Evolutionary conservation across 2,329 filamentous ascomycete species (phyloP).

Genomic region (Xenoacremonium recifei): DNA sequence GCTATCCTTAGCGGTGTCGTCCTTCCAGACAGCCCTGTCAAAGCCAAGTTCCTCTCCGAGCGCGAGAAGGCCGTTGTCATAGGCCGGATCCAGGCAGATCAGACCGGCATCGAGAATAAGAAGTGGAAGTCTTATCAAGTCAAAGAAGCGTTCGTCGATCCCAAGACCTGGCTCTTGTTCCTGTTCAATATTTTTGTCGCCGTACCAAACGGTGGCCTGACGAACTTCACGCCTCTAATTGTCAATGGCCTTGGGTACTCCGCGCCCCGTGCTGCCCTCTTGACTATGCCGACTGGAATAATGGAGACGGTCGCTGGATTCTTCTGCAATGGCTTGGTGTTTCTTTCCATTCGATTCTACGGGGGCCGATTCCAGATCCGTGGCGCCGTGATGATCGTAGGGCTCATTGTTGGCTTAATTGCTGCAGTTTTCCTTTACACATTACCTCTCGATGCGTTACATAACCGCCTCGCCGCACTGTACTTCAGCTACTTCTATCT

Average conservation of each 20-base stretch:
- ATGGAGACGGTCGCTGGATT: not conserved
- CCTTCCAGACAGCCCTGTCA: constrained; percentile 23
- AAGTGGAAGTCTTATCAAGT: not conserved
- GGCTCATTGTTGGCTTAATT: not conserved
- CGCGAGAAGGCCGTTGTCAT: constrained; percentile 31
- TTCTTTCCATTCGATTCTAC: constrained; percentile 34
- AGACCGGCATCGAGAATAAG: constrained; percentile 33
- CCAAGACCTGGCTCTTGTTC: not conserved
- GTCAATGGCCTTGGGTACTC: not conserved
- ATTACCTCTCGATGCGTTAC: constrained; percentile 2
- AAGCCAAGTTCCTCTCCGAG: constrained; percentile 25
- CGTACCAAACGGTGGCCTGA: not conserved
- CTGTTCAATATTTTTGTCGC: not conserved
- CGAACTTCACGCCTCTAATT: not conserved
- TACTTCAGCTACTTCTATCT: not conserved
- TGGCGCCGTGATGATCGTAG: not conserved
- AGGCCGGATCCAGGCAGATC: constrained; percentile 31
- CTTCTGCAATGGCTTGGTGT: not conserved
- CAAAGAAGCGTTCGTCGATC: not conserved
- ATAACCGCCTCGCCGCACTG: too few relatives aligned
- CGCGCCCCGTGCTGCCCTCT: not conserved
- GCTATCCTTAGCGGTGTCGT: constrained; percentile 15
- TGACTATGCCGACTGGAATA: not conserved
- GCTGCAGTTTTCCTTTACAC: not conserved
- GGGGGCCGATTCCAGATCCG: not conserved